Evolutionary conservation across 148 eudicot genomes (phyloP).

Genomic region (Pharnaceum exiguum): DNA sequence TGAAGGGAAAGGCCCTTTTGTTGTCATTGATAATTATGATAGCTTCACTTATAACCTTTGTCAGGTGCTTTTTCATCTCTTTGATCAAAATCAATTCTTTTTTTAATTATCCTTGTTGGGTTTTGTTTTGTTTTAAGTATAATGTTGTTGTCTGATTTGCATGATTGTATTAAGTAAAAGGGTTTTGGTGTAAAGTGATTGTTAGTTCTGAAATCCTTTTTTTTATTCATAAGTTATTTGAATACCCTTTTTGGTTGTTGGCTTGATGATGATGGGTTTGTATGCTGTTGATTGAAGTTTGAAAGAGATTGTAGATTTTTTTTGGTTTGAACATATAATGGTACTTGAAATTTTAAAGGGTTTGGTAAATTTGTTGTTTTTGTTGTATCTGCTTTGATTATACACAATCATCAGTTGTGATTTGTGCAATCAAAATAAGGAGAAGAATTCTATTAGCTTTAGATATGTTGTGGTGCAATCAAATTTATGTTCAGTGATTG

Average conservation of each 20-base stretch:
- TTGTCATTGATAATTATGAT: constrained; percentile 92
- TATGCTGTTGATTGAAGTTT: not conserved
- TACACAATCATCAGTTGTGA: too few species aligned
- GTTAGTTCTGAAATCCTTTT: too few species aligned
- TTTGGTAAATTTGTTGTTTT: not conserved
- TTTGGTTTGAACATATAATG: not conserved
- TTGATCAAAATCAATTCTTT: not conserved
- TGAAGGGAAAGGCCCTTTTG: constrained; percentile 30
- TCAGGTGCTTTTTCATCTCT: constrained; percentile 41
- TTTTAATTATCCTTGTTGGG: not conserved
- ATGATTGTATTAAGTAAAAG: too few species aligned
- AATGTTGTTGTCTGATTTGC: too few species aligned
- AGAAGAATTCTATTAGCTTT: too few species aligned
- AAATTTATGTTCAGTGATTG: not conserved
- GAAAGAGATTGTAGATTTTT: not conserved
- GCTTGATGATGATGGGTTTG: too few species aligned
- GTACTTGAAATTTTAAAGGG: not conserved
- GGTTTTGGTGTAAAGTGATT: too few species aligned
- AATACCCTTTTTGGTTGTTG: too few species aligned
- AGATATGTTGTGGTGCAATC: not conserved
- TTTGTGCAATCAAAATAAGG: too few species aligned
- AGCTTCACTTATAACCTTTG: constrained; percentile 98
- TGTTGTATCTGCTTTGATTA: not conserved
- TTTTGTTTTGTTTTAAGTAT: not conserved
- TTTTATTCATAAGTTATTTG: too few species aligned